Percentiles rank a stretch among this genome's conserved stretches.
Conservation (phyloP, 352 stramenopile genomes). For the Pelagophyceae sp. region DNA sequence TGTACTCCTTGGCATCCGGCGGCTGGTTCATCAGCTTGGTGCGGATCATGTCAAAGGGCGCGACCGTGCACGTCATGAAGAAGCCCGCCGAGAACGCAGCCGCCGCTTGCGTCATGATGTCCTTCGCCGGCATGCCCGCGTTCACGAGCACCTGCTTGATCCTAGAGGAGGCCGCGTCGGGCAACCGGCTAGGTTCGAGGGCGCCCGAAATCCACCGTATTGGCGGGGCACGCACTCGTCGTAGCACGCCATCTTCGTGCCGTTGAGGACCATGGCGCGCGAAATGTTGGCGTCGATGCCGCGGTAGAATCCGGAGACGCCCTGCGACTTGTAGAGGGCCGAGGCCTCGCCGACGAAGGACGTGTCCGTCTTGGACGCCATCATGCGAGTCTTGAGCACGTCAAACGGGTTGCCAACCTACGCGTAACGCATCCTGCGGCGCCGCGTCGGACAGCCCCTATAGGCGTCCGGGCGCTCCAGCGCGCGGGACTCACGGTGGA, state of each 20-base stretch:
- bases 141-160: conserved; percentile 49
- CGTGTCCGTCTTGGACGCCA: conserved; percentile 35
- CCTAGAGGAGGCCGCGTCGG: neutral
- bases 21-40: conserved; percentile 50
- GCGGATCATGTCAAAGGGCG: conserved; percentile 60
- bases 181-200: no score
- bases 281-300: conserved; percentile 58
- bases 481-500: no score
- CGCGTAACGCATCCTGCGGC: no score
- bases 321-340: conserved; percentile 41
- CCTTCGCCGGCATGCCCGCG: conserved; percentile 34
- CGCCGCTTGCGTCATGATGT: conserved; percentile 46
- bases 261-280: conserved; percentile 60
- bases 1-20: conserved; percentile 53
- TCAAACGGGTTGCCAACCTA: conserved; percentile 64
- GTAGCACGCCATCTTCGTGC: conserved; percentile 63
- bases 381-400: conserved; percentile 59
- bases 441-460: no score
- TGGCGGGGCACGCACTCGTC: conserved; percentile 32
- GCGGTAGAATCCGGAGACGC: conserved; percentile 58
- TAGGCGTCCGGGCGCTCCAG: no score
- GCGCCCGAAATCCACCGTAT: neutral
- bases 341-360: conserved; percentile 31
- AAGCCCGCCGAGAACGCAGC: conserved; percentile 52
- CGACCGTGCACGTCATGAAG: conserved; percentile 63